Conservation (phyloP, 805 yeast species). For the Blastobotrys chiropterorum region DNA sequence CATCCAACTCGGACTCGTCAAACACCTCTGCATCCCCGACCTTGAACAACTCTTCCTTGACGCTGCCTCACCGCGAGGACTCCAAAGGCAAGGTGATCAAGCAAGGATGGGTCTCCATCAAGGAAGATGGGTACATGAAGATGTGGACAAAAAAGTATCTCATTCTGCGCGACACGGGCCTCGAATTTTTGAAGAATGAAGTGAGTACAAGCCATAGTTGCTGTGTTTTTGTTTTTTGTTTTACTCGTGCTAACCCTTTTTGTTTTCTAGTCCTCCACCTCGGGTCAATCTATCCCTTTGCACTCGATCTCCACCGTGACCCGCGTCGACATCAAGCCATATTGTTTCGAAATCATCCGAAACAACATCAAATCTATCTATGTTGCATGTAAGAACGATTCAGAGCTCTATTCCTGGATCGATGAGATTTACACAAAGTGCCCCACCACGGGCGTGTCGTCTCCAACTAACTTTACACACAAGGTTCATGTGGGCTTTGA, state of each 20-base stretch:
- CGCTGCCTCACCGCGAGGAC: constrained; percentile 7
- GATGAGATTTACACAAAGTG: constrained; percentile 60
- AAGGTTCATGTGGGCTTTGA: constrained; percentile 94
- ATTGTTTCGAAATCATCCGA: constrained; percentile 68
- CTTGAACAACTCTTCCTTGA: constrained; percentile 3
- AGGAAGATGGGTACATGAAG: constrained; percentile 78
- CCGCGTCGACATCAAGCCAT: constrained; percentile 65
- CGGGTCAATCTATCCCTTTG: constrained; percentile 42
- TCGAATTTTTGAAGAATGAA: constrained; percentile 72
- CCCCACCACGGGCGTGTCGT: constrained; percentile 56
- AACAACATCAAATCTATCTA: constrained; percentile 53
- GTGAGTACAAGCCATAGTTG: constrained; percentile 2
- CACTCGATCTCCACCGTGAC: constrained; percentile 58
- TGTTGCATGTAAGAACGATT: constrained; percentile 69
- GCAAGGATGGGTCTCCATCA: constrained; percentile 85
- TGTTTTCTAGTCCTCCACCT: constrained; percentile 10
- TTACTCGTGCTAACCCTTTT: background rate
- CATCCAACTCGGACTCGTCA: constrained; percentile 15
- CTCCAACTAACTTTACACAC: constrained; percentile 92
- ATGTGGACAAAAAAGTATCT: constrained; percentile 89
- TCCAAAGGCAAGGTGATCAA: constrained; percentile 18
- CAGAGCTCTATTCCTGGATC: constrained; percentile 82
- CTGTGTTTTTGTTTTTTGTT: background rate
- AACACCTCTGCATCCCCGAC: background rate
- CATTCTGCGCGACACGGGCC: constrained; percentile 65